Percentiles rank a stretch among this genome's conserved stretches.
These are phyloP conservation scores for Paramecium tetraurelia DNA, from an alignment of 73 alveolate genomes.

Conservation along the genomic window DNA sequence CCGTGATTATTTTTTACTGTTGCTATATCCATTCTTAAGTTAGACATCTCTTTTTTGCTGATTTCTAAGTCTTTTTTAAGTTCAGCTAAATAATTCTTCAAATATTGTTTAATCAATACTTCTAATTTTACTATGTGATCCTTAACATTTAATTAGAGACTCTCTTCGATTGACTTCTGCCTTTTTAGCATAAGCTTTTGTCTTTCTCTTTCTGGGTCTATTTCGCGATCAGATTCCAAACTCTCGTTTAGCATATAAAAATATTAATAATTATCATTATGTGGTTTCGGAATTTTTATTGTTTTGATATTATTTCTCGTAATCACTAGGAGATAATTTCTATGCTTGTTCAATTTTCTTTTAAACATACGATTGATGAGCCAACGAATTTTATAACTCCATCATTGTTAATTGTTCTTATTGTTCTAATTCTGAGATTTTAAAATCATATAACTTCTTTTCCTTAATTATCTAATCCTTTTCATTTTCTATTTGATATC, in stretches of 20 bases:
- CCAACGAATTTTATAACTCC: neutral
- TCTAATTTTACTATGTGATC: constrained; percentile 46
- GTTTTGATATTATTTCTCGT: neutral
- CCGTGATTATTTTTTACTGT: constrained; percentile 11
- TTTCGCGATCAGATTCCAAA: constrained; percentile 21
- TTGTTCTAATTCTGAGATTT: neutral
- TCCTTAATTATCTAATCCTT: neutral
- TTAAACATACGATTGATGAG: neutral
- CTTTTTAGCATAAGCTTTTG: neutral
- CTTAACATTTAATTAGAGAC: constrained; percentile 22
- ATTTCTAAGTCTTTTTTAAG: constrained; percentile 36
- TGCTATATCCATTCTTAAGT: constrained; percentile 11
- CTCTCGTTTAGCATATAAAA: constrained; percentile 41
- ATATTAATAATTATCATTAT: neutral
- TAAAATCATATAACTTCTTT: neutral
- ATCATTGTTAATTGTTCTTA: neutral
- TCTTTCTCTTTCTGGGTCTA: constrained; percentile 37
- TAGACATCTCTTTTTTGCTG: neutral
- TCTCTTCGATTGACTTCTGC: constrained; percentile 36
- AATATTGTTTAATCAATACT: neutral
- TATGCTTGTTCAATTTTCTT: constrained; percentile 24
- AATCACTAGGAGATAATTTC: constrained; percentile 14
- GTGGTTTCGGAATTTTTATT: neutral
- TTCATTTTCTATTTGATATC: neutral
- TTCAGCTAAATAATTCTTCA: neutral